Percentiles rank a stretch among this genome's conserved stretches.
Conservation (phyloP, 371 early-diverging fungal genomes). For the Mortierella sp. region DNA sequence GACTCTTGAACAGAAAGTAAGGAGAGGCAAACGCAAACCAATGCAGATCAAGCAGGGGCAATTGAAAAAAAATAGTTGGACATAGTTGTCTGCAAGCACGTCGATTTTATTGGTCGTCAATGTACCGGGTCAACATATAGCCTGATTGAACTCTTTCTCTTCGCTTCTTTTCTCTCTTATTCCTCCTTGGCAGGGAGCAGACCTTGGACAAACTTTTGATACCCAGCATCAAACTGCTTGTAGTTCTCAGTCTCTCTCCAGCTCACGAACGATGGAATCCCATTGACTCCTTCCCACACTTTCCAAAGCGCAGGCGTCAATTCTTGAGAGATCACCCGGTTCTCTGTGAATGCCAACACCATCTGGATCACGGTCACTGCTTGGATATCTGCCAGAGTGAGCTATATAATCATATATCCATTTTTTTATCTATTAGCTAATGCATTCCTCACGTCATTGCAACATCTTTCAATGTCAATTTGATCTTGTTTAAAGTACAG, state of each 20-base stretch:
- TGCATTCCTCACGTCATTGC: no score
- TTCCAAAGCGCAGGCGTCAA: constrained; percentile 9
- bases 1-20: no score
- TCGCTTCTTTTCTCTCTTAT: background rate
- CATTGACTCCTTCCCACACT: constrained; percentile 9
- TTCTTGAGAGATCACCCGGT: background rate
- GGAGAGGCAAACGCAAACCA: no score
- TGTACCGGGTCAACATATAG: no score
- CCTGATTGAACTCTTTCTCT: background rate
- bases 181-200: background rate
- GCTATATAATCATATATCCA: background rate
- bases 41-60: no score
- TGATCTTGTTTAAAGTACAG: no score
- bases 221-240: constrained; percentile 8
- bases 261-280: constrained; percentile 1
- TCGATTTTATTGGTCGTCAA: no score
- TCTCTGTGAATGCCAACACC: background rate
- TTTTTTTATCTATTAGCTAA: no score
- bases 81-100: no score
- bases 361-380: background rate
- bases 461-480: no score
- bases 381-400: constrained; percentile 9
- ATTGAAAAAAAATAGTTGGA: no score
- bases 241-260: constrained; percentile 9
- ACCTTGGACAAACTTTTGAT: constrained; percentile 15